phyloP scores from a whole-genome alignment of 1,284 basidiomycete genomes.

The Fomitopsis pinicola region DNA sequence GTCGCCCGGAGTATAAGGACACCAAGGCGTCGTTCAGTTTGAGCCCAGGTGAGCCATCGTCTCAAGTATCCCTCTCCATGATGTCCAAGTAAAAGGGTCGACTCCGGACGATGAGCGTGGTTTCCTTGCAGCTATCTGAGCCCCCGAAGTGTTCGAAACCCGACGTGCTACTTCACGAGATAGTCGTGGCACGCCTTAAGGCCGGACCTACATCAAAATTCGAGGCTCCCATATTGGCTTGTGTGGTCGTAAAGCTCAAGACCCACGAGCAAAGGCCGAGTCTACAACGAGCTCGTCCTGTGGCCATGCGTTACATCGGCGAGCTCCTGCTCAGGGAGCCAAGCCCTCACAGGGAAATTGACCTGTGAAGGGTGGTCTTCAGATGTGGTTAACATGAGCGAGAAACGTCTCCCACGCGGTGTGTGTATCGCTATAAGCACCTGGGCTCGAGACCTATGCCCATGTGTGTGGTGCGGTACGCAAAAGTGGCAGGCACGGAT shows the following conservation, averaged over 20 bases:
- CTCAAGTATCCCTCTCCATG: conserved; percentile 18
- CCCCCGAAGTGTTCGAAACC: conserved; percentile 35
- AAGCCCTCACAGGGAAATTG: conserved; percentile 27
- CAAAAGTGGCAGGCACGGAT: conserved; percentile 31
- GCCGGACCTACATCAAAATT: conserved; percentile 36
- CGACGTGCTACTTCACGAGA: conserved; percentile 34
- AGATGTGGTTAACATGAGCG: conserved; percentile 36
- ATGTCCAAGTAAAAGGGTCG: conserved; percentile 49
- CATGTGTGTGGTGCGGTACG: conserved; percentile 38
- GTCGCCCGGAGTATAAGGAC: no score
- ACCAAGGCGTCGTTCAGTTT: neutral
- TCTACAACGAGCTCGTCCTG: conserved; percentile 25
- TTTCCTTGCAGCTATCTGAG: conserved; percentile 13
- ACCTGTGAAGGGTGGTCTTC: conserved; percentile 34
- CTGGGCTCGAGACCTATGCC: conserved; percentile 28
- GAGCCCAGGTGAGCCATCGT: neutral
- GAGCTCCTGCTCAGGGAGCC: conserved; percentile 18
- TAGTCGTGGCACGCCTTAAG: conserved; percentile 40
- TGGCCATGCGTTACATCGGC: conserved; percentile 1
- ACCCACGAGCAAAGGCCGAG: conserved; percentile 39
- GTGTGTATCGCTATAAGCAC: conserved; percentile 31
- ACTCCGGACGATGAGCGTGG: conserved; percentile 22
- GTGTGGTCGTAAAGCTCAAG: conserved; percentile 24
- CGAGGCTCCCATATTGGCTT: conserved; percentile 29
- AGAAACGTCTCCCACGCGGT: conserved; percentile 13